Base-by-base conservation (phyloP, 139 green algal species). In the Chlamydomonas sp. region DNA sequence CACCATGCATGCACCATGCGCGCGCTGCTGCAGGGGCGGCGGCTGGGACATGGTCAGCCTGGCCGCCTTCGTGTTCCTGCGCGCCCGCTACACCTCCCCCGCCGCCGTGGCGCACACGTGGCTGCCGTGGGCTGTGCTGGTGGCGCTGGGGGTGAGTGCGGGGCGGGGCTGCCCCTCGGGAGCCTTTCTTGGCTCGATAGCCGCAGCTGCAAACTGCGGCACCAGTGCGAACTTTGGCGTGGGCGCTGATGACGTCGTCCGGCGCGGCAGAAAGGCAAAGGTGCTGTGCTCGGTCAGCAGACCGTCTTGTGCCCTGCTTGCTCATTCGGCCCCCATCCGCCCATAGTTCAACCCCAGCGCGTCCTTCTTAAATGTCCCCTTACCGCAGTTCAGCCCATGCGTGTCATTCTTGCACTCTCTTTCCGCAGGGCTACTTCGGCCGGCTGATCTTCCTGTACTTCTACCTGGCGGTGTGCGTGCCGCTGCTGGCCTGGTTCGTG, bases 401-500 rank as follows among this genome's bases (percentile, higher is more conserved):
- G 4, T 20, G 18, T 20, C 14, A 6, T 10, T 4, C 17, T 3
- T 78, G 1, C 75, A 31, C 69, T 0, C 20, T 3, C 5, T 8
- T 16, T 4, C 59, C 15, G 8, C 71, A 87, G 83, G 60, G 20
- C 58, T 85, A 85, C 78, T 89, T 89, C 20, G 85, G 85, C 4
- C 16, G 67, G 59, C n/a, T 76, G 5, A 15, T 66, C 5, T 89
- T 89, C 68, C 12, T 80, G 77, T 68, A 18, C 63, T 8, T 15
- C 10, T 89, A 83, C 58, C 2, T 64, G 8, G 78, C n/a, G 6
- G 1, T 80, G 3, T 74, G 60, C 68, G 68, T 69, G 59, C 85
- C 85, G 85, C 67, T 89, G 85, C 67, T 85, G 60, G 59, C 61
- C 20, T 89, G 85, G 85, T 85, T 89, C n/a, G n/a, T 89, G 66